Conservation (phyloP, 345 rosid species). For the Linum trigynum region DNA sequence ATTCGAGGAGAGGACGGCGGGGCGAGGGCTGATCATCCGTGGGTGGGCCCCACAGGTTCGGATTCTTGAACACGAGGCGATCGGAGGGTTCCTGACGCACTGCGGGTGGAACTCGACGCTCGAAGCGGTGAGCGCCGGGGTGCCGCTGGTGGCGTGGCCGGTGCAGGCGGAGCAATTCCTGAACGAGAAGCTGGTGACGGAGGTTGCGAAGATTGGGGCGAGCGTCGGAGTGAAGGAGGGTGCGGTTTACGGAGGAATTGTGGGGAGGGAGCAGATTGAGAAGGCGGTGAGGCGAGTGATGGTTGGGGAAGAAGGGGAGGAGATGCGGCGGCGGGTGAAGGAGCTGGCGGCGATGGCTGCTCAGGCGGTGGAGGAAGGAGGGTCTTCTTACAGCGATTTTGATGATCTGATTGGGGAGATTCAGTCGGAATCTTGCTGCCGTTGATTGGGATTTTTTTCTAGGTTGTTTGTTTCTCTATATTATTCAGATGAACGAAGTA, state of each 20-base stretch:
- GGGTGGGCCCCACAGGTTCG: slow-evolving; percentile 10
- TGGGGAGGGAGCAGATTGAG: slow-evolving; percentile 8
- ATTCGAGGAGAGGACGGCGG: slow-evolving; percentile 5
- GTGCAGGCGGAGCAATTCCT: slow-evolving; percentile 4
- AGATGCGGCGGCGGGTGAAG: not conserved
- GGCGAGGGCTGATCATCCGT: not conserved
- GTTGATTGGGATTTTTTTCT: not conserved
- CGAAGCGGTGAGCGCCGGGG: slow-evolving; percentile 3
- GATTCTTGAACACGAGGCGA: slow-evolving; percentile 4
- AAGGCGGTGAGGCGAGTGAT: slow-evolving; percentile 10
- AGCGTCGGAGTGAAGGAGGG: not conserved
- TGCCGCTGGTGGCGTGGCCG: slow-evolving; percentile 7
- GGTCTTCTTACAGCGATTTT: not conserved
- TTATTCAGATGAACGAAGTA: too few relatives aligned
- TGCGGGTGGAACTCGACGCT: slow-evolving; percentile 13
- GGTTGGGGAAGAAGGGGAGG: slow-evolving; percentile 4
- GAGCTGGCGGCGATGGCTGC: not conserved
- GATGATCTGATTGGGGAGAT: not conserved
- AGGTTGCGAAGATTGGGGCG: not conserved
- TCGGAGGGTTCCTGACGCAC: slow-evolving; percentile 7
- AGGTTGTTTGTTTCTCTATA: not conserved
- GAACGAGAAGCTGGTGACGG: slow-evolving; percentile 8
- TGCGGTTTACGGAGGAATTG: not conserved
- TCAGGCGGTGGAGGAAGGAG: not conserved
- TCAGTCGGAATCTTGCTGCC: not conserved